phyloP scores from a whole-genome alignment of 2,329 filamentous ascomycete genomes.

The Pyrenochaeta sp. region DNA sequence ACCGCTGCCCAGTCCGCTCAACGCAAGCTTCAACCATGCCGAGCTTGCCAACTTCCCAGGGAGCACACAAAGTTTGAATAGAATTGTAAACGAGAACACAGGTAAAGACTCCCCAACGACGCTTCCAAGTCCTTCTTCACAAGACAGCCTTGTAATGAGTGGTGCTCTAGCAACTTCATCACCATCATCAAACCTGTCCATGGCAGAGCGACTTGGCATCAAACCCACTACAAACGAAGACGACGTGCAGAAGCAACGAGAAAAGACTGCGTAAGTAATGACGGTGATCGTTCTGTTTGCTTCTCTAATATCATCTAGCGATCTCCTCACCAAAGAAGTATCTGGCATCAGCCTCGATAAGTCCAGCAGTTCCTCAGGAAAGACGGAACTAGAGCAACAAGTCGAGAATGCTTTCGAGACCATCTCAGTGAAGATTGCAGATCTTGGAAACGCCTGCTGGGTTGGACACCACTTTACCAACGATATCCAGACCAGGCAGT shows the following conservation, averaged over 20 bases:
- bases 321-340: constrained; percentile 89
- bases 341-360: constrained; percentile 93
- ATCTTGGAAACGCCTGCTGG: constrained; percentile 98
- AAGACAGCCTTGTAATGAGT: constrained; percentile 62
- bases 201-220: constrained; percentile 66
- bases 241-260: constrained; percentile 75
- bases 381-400: constrained; percentile 49
- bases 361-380: constrained; percentile 60
- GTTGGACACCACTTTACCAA: constrained; percentile 99
- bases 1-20: constrained; percentile 91
- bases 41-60: constrained; percentile 71
- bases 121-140: constrained; percentile 51
- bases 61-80: constrained; percentile 77
- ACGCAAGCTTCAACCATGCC: constrained; percentile 84
- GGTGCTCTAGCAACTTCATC: constrained; percentile 62
- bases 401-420: constrained; percentile 75
- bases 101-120: constrained; percentile 64
- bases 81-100: constrained; percentile 76
- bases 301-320: constrained; percentile 60
- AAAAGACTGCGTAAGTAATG: constrained; percentile 86
- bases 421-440: constrained; percentile 98
- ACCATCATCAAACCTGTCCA: constrained; percentile 59
- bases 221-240: constrained; percentile 62
- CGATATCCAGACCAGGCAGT: constrained; percentile 97
- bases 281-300: not conserved